Evolutionary conservation across 768 basidiomycete species (phyloP).

Genomic region (Tephrocybe sp.): DNA sequence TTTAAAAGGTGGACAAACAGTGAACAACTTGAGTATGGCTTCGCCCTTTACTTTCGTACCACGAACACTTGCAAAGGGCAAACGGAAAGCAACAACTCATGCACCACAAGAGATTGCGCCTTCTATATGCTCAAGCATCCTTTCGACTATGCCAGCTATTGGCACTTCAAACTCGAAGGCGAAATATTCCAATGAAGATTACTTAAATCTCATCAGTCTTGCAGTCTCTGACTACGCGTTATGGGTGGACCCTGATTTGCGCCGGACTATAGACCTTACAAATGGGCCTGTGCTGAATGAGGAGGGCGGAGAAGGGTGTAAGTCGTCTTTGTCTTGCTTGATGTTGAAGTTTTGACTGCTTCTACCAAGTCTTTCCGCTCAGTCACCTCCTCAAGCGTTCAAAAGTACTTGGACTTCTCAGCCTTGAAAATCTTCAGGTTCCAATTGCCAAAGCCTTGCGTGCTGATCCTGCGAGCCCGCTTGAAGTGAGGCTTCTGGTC

Average conservation of each 20-base stretch:
- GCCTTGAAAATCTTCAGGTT: conserved; percentile 35
- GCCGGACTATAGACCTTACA: conserved; percentile 43
- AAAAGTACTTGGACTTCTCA: conserved; percentile 26
- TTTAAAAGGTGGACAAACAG: conserved; percentile 1
- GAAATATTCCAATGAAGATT: conserved; percentile 34
- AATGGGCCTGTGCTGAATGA: conserved; percentile 4
- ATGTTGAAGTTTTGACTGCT: conserved; percentile 13
- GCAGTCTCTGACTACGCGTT: conserved; percentile 70
- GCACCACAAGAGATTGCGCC: background rate
- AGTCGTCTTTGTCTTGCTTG: conserved; percentile 20
- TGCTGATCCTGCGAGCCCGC: conserved; percentile 34
- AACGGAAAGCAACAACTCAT: conserved; percentile 15
- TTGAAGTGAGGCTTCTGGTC: conserved; percentile 66
- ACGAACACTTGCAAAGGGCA: conserved; percentile 37
- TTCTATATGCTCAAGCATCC: background rate
- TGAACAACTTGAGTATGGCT: conserved; percentile 16
- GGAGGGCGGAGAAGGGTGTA: conserved; percentile 36
- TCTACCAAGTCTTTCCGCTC: conserved; percentile 54
- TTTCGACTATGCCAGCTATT: background rate
- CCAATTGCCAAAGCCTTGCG: conserved; percentile 59
- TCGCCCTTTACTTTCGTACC: conserved; percentile 44
- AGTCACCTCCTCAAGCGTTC: conserved; percentile 47
- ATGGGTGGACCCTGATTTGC: conserved; percentile 59
- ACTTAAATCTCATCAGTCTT: conserved; percentile 48
- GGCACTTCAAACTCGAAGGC: background rate